Evolutionary conservation across 768 basidiomycete genomes (phyloP), one percentile per base, ranked within the genome.

Genomic region (Termitomyces sp.): DNA sequence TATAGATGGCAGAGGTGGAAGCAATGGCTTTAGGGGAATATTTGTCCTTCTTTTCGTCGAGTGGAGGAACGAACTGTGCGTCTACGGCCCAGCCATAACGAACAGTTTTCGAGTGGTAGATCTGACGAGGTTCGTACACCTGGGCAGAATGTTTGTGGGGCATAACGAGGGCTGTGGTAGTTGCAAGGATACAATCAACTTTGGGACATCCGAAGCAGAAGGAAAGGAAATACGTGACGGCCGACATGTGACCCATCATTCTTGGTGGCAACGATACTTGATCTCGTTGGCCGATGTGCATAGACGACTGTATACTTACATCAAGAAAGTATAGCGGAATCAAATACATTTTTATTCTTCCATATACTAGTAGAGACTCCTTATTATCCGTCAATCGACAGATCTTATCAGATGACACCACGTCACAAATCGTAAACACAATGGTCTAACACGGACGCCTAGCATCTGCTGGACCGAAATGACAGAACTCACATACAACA

Each of bases 11-110:
- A 54, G 66, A 62, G 15, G 58, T 58, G 43, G 59, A 60, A 44
- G 65, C 57, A 26, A 68, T 42, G 46, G 58, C 64, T 54, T 70
- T 60, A 15, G 54, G 63, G 15, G 63, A 58, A 65, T 69, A 69
- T 30, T 68, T 66, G 52, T 71, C 69, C 55, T 69, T 66, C 56
- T 65, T 68, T 43, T 63, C 68, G 62, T 62, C 64, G 55, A 66
- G 68, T 51, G 67, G 63, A 26, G 73, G 68, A 30, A 71, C 60
- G 34, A 65, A 54, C 26, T 65, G 67, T 24, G 68, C 60, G 47
- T 68, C 65, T 46, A 70, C 57, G 44, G 64, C 67, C 70, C 70
- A 71, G 54, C 58, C 64, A 55, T 57, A 51, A 53, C 62, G 63
- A 54, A 53, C 58, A 55, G 60, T 65, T 53, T 63, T 47, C 5